Conservation (phyloP, 2,329 filamentous ascomycete species). For the Allantophomopsis lycopodina region DNA sequence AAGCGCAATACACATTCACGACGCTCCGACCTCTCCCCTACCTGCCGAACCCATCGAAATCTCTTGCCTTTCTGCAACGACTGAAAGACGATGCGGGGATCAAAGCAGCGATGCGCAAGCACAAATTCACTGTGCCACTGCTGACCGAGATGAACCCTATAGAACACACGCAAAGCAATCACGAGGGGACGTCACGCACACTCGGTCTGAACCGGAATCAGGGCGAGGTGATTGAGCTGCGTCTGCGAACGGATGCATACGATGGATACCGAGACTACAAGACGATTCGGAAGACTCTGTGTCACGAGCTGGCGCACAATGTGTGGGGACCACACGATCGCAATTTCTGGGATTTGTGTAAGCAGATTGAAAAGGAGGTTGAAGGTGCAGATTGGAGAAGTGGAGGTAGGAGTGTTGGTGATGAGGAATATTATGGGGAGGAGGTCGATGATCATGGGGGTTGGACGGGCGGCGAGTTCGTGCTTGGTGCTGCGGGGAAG, state of each 20-base stretch:
- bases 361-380: conserved; percentile 79
- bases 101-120: conserved; percentile 66
- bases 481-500: conserved; percentile 43
- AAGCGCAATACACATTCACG: conserved; percentile 68
- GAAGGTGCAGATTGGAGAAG: conserved; percentile 64
- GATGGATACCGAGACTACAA: conserved; percentile 91
- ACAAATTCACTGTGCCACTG: conserved; percentile 72
- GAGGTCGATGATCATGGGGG: conserved; percentile 55
- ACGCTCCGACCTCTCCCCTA: conserved; percentile 62
- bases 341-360: conserved; percentile 81
- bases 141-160: conserved; percentile 94
- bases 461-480: conserved; percentile 69
- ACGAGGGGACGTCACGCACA: conserved; percentile 61
- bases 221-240: conserved; percentile 82
- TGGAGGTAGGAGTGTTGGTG: conserved; percentile 49
- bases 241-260: conserved; percentile 83
- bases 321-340: conserved; percentile 74
- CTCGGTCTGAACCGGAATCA: conserved; percentile 77
- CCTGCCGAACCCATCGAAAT: conserved; percentile 63
- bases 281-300: conserved; percentile 81
- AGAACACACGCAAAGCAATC: conserved; percentile 57
- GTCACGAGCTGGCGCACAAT: conserved; percentile 91
- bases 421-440: conserved; percentile 43
- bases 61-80: conserved; percentile 57
- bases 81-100: conserved; percentile 78